Evolutionary conservation across 2,329 filamentous ascomycete genomes (phyloP).

Genomic region (Neurospora sp.): DNA sequence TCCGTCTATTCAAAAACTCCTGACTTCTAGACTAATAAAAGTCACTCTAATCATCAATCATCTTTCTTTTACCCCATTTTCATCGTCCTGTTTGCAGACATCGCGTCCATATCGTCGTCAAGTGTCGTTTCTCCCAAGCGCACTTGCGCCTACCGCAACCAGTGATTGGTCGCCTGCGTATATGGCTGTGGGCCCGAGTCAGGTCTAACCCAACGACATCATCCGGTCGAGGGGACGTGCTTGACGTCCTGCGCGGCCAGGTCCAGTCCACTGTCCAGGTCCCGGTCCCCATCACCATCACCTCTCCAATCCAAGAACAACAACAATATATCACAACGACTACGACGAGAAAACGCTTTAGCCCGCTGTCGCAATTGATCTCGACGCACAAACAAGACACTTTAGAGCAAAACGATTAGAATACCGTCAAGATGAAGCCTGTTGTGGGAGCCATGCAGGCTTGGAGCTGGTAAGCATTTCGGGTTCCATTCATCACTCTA

Average conservation of each 20-base stretch:
- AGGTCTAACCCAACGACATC: not conserved
- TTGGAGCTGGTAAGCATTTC: conserved; percentile 74
- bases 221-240: not conserved
- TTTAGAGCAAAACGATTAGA: not conserved
- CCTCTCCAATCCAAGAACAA: not conserved
- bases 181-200: not conserved
- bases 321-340: not conserved
- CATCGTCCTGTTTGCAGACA: too few relatives aligned
- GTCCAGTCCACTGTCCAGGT: not conserved
- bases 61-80: too few relatives aligned
- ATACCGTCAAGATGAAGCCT: conserved; percentile 64
- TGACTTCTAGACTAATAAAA: too few relatives aligned
- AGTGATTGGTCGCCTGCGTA: not conserved
- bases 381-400: not conserved
- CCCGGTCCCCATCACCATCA: not conserved
- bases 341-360: not conserved
- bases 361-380: too few relatives aligned
- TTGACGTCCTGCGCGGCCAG: not conserved
- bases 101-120: not conserved
- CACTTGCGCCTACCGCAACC: not conserved
- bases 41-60: too few relatives aligned
- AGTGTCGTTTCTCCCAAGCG: not conserved
- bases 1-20: too few relatives aligned
- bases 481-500: not conserved
- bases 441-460: conserved; percentile 85